A percentile compares a stretch with the other conserved stretches of the same genome.
Evolutionary conservation across 2,329 filamentous ascomycete genomes (phyloP).

Genomic region (Mycosphaerelloides madeirae): DNA sequence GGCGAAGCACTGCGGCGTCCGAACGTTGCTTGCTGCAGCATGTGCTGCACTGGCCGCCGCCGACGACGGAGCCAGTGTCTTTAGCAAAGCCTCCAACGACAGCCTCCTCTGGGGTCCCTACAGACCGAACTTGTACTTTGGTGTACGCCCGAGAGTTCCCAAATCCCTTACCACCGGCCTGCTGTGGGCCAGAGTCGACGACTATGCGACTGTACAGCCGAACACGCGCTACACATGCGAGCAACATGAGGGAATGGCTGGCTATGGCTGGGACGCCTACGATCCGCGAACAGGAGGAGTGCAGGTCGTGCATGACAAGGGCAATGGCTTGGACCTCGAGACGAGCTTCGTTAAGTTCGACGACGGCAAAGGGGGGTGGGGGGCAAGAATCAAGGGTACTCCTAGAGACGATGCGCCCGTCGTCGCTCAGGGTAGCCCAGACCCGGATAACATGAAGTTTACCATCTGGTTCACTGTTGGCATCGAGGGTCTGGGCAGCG

Average conservation of each 20-base stretch:
- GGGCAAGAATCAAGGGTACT: conserved; percentile 75
- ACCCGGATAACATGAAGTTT: conserved; percentile 58
- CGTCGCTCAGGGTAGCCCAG: conserved; percentile 12
- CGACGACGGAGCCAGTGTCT: conserved; percentile 24
- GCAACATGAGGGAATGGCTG: conserved; percentile 86
- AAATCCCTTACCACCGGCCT: conserved; percentile 77
- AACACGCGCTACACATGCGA: conserved; percentile 92
- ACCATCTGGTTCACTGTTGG: conserved; percentile 77
- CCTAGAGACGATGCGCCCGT: conserved; percentile 32
- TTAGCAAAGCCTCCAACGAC: conserved; percentile 60
- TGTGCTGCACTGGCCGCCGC: conserved; percentile 18
- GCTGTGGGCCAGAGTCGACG: conserved; percentile 83
- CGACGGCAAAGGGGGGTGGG: conserved; percentile 75
- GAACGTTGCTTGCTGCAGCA: conserved; percentile 20
- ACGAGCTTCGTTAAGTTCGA: conserved; percentile 93
- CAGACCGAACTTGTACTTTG: conserved; percentile 90
- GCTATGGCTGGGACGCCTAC: conserved; percentile 98
- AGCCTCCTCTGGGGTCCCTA: conserved; percentile 95
- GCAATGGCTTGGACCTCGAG: conserved; percentile 82
- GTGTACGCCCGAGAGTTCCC: conserved; percentile 74
- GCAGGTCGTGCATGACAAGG: conserved; percentile 85
- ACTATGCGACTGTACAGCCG: conserved; percentile 67
- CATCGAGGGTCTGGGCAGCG: conserved; percentile 67
- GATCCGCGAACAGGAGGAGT: conserved; percentile 82
- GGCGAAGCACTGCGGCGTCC: conserved; percentile 21